Conservation (phyloP, 352 stramenopile species). For the Phytopythium montanum region DNA sequence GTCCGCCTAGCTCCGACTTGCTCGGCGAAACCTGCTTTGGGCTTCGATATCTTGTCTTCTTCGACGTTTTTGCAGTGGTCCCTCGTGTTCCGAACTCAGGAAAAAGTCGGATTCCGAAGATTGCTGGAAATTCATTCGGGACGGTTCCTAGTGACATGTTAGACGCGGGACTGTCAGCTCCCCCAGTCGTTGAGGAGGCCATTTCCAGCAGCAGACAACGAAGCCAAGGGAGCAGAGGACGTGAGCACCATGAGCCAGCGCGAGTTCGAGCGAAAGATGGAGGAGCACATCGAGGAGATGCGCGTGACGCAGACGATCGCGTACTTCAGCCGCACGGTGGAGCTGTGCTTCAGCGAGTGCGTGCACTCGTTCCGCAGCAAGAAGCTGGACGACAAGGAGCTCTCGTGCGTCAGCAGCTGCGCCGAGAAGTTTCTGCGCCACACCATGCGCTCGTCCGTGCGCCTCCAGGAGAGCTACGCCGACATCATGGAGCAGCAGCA, state of each 20-base stretch:
- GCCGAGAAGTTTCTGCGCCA: slow-evolving; percentile 90
- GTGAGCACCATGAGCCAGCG: slow-evolving; percentile 56
- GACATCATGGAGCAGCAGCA: slow-evolving; percentile 87
- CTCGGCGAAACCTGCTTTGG: slow-evolving; percentile 1
- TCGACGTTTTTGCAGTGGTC: background rate
- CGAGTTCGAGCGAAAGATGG: slow-evolving; percentile 88
- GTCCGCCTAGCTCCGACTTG: background rate
- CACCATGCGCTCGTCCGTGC: slow-evolving; percentile 88
- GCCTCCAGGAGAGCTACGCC: slow-evolving; percentile 85
- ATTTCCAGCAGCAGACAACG: background rate
- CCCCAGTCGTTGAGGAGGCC: background rate
- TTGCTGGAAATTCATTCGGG: background rate
- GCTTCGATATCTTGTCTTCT: slow-evolving; percentile 16
- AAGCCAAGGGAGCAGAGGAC: slow-evolving; percentile 1
- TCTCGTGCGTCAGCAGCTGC: slow-evolving; percentile 86
- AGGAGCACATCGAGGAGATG: slow-evolving; percentile 90
- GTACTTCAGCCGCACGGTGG: slow-evolving; percentile 89
- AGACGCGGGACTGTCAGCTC: background rate
- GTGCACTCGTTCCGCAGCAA: slow-evolving; percentile 91
- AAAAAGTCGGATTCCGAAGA: background rate
- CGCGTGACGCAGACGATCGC: slow-evolving; percentile 86
- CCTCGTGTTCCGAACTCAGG: slow-evolving; percentile 8
- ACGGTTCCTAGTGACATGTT: background rate
- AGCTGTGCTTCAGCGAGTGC: slow-evolving; percentile 88
- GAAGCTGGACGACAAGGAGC: slow-evolving; percentile 89